Conservation (phyloP, 129 eudicot species). For the Flaveria bidentis region DNA sequence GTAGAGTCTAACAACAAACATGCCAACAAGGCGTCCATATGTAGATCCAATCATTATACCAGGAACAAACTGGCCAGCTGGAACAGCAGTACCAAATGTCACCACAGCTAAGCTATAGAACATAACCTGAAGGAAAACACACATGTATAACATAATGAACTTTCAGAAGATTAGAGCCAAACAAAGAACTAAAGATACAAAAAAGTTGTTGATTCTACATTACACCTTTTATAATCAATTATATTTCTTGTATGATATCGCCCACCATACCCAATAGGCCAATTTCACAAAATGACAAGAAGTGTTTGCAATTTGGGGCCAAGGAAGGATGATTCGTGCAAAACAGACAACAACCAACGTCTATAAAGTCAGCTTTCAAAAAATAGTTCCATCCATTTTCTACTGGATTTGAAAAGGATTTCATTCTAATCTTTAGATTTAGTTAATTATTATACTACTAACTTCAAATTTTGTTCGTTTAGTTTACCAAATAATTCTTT, state of each 20-base stretch:
- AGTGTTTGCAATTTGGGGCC: background rate
- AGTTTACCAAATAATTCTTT: background rate
- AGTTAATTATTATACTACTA: background rate
- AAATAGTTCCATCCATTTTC: background rate
- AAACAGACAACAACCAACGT: background rate
- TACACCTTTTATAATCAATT: background rate
- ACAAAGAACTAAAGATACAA: slow-evolving; percentile 5
- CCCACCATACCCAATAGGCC: background rate
- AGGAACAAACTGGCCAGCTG: slow-evolving; percentile 99
- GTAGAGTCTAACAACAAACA: slow-evolving; percentile 86
- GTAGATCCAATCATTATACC: slow-evolving; percentile 99
- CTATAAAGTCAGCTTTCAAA: background rate
- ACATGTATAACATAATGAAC: background rate
- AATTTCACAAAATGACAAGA: background rate
- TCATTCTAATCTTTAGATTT: background rate
- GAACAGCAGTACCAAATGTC: slow-evolving; percentile 98
- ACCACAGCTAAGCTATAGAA: slow-evolving; percentile 90
- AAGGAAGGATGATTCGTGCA: background rate
- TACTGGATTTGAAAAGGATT: background rate
- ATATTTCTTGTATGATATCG: background rate
- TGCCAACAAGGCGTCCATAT: slow-evolving; percentile 98
- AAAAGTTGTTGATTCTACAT: background rate
- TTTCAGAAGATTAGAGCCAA: background rate
- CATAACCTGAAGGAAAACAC: slow-evolving; percentile 63
- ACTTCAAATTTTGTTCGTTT: slow-evolving; percentile 12